Conservation (phyloP, 2,329 filamentous ascomycete genomes). For the Lojkania enalia region DNA sequence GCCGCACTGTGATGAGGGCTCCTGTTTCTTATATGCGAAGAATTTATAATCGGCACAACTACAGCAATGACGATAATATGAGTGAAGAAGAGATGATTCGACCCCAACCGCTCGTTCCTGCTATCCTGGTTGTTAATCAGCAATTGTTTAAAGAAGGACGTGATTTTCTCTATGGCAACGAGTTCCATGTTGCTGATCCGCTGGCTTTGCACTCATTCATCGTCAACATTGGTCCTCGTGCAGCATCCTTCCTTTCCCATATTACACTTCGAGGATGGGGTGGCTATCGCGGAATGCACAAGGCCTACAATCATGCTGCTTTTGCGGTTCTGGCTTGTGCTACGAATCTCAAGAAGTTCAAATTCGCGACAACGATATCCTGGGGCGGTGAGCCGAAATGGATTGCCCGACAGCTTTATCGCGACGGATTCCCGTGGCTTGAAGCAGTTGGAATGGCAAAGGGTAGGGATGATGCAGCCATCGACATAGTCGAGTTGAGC, state of each 20-base stretch:
- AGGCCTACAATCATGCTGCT: conserved; percentile 39
- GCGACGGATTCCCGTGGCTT: conserved; percentile 42
- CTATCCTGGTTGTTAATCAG: conserved; percentile 33
- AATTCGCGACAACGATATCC: conserved; percentile 16
- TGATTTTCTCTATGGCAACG: conserved; percentile 34
- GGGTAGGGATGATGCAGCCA: conserved; percentile 32
- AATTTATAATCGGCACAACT: neutral
- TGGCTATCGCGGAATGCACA: conserved; percentile 25
- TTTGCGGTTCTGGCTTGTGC: conserved; percentile 35
- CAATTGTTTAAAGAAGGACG: conserved; percentile 33
- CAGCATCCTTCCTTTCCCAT: conserved; percentile 26
- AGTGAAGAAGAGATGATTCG: conserved; percentile 11
- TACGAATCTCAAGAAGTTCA: conserved; percentile 32
- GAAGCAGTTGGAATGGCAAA: conserved; percentile 35
- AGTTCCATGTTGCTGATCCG: conserved; percentile 32
- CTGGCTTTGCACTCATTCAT: conserved; percentile 38
- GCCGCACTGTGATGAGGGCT: conserved; percentile 32
- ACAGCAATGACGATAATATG: conserved; percentile 4
- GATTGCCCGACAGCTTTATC: conserved; percentile 37
- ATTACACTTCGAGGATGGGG: conserved; percentile 33
- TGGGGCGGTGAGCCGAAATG: conserved; percentile 7
- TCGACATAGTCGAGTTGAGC: conserved; percentile 27
- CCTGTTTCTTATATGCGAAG: conserved; percentile 8
- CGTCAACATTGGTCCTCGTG: conserved; percentile 31
- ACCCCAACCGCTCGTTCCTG: conserved; percentile 20